Evolutionary conservation across 2,329 filamentous ascomycete genomes (phyloP), one percentile per base, ranked within the genome.

Genomic region (Trichophaea hybrida): DNA sequence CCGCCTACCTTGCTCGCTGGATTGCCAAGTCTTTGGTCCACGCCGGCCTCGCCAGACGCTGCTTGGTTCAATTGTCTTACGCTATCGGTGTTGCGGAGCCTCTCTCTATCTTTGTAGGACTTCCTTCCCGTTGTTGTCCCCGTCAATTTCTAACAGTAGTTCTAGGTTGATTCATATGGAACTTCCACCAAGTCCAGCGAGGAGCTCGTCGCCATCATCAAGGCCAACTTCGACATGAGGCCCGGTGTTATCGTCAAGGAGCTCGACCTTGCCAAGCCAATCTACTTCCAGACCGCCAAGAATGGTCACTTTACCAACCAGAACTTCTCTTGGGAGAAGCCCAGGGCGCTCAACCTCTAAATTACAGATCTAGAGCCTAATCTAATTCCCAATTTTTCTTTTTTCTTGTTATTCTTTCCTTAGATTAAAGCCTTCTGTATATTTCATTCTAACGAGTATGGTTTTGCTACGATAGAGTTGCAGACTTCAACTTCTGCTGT

Each of bases 291-390:
- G 80, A 98, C 93, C 61, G 93, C 93, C 77, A 96, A 96, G 87
- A 97, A 97, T 78, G 93, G 93, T 70, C 93, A 98, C 83, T 98
- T 98, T 77, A 94, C 89, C 76, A 93, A 96, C 86, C 93, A 95
- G 82, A 79, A 75, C 75, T 98, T 98, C 82, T 83, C 79, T 76
- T 98, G 93, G 93, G 93, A 98, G 84, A 82, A 97, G 83, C 91
- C 93, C 72, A 96, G 95, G 87, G 71, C 79, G 69, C 87, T 98
- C 72, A 90, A 86, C 77, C 85, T 88, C 76, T 97, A 95, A 82
- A 74, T 68, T 64, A 53, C 55, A 64, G n/a, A 54, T 24, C 24
- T 62, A 7, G 5, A 31, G 48, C 53, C 58, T 57, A 35, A 49
- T 43, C 44, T 58, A 37, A 49, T 40, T 34, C 17, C 40, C 15